Evolutionary conservation across 371 early-diverging fungal genomes (phyloP).

Genomic region (Mucor mucedo): DNA sequence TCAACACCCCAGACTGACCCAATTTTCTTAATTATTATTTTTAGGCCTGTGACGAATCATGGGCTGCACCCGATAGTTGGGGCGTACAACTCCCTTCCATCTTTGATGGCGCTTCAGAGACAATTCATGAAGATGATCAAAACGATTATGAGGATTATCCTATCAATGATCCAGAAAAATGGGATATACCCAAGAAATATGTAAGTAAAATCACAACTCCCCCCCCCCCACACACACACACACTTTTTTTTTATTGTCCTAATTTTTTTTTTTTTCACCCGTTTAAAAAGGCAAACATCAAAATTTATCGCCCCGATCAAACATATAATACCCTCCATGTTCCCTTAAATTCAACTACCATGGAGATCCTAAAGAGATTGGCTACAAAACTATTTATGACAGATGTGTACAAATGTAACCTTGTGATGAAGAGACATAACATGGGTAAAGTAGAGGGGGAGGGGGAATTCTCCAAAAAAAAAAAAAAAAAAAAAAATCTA

Average conservation of each 20-base stretch:
- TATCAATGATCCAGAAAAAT: slow-evolving; percentile 43
- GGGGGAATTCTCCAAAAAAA: background rate
- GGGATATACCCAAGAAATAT: slow-evolving; percentile 39
- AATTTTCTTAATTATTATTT: background rate
- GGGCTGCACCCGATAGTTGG: slow-evolving; percentile 80
- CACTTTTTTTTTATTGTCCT: background rate
- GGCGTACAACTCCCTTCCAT: slow-evolving; percentile 55
- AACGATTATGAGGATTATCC: slow-evolving; percentile 53
- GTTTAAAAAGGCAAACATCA: slow-evolving; percentile 52
- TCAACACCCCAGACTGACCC: no score
- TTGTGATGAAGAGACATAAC: slow-evolving; percentile 67
- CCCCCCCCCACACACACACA: no score
- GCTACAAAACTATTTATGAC: slow-evolving; percentile 78
- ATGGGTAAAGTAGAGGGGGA: slow-evolving; percentile 47
- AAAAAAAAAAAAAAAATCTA: background rate
- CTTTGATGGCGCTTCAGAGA: slow-evolving; percentile 8
- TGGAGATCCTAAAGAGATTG: slow-evolving; percentile 70
- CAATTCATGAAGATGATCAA: slow-evolving; percentile 40
- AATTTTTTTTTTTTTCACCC: no score
- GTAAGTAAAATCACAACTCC: slow-evolving; percentile 23
- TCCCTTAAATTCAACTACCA: slow-evolving; percentile 68
- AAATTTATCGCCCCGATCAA: slow-evolving; percentile 68
- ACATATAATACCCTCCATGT: slow-evolving; percentile 81
- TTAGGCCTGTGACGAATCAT: slow-evolving; percentile 41
- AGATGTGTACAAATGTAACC: slow-evolving; percentile 72